Base-by-base conservation (phyloP, 2,329 filamentous ascomycete genomes). In the Botrytis tulipae region DNA sequence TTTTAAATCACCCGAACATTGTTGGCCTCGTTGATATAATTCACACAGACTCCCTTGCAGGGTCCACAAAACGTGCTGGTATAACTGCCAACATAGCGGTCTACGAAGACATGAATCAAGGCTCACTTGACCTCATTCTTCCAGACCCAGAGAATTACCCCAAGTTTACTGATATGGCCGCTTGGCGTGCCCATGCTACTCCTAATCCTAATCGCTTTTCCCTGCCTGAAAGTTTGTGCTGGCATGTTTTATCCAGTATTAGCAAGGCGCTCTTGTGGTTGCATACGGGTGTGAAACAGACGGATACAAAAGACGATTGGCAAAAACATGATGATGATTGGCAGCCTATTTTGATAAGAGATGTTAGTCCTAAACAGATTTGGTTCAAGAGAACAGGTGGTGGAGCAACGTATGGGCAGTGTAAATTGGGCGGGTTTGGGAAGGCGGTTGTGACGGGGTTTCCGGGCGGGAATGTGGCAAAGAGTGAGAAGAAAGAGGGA, bases 101-200 rank as follows among this genome's bases (percentile, higher is more conserved):
- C 35, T 88, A 84, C 83, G 87, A 89, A 78, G 85, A 83, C 72
- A 87, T 86, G 80, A 84, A 87, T 74, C 86, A 84, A 7, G 86
- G 86, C 48, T 85, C 82, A 59, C 82, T 89, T 51, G 81, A 82
- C 37, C 82, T 82, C 44, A 76, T 88, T 18, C 80, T 87, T 35
- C 78, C 78, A 3, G 66, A 76, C 29, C 40, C 66, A 10, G 71
- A 75, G 22, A 61, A 66, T 8, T 71, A 76, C 9, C 77, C 78
- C 20, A 44, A 42, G 3, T 73, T 77, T 32, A 37, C 74, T 29
- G 73, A 78, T 22, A 69, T 76, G 14, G 44, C 62, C 6, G 76
- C 77, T 7, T 80, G 79, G 79, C 72, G 73, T 29, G 40, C 35
- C 4, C 75, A 79, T 51, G 75, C 74, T 9, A 69, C 78, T 3